Percentiles rank a stretch among this genome's conserved stretches.
Conservation (phyloP, 2,329 filamentous ascomycete genomes). For the Karstenula rhodostoma region DNA sequence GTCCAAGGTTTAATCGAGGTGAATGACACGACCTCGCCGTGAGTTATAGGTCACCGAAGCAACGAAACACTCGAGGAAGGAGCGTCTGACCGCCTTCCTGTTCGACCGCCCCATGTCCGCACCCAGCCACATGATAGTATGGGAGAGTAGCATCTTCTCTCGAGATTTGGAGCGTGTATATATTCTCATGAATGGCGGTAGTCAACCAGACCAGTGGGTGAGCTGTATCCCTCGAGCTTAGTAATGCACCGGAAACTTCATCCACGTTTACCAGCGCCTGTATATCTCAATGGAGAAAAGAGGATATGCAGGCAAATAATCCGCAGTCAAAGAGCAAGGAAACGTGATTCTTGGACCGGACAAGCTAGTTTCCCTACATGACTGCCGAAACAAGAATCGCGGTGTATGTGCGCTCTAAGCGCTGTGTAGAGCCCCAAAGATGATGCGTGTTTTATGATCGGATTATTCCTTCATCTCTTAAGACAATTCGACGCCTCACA, state of each 20-base stretch:
- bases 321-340: neutral
- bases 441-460: neutral
- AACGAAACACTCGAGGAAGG: slow-evolving; percentile 2
- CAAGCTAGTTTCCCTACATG: neutral
- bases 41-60: neutral
- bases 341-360: neutral
- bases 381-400: neutral
- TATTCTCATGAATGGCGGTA: neutral
- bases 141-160: no score
- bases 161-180: neutral
- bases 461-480: neutral
- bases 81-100: neutral
- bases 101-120: neutral
- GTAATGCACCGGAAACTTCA: neutral
- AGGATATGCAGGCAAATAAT: neutral
- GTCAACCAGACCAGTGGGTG: neutral
- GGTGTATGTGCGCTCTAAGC: neutral
- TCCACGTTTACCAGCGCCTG: neutral
- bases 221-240: neutral
- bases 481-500: neutral
- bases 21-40: neutral
- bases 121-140: neutral
- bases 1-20: neutral
- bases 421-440: neutral
- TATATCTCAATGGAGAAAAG: neutral